phyloP scores from a whole-genome alignment of 495 filamentous ascomycete genomes.

The Xylaria venustula region DNA sequence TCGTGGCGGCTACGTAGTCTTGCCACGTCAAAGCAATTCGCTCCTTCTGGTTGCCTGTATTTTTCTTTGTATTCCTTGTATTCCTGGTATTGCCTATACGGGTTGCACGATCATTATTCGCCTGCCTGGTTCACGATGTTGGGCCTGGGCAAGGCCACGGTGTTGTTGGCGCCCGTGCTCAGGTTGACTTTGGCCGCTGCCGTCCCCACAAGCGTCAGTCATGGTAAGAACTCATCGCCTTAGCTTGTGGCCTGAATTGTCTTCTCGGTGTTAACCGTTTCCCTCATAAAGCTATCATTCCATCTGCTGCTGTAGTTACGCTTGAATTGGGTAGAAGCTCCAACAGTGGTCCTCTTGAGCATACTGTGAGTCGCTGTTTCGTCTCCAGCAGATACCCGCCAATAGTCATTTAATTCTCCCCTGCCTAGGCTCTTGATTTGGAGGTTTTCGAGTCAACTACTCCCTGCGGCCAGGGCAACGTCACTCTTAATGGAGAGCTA shows the following conservation, averaged over 20 bases:
- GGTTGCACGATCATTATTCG: slow-evolving; percentile 6
- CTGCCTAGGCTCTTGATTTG: slow-evolving; percentile 31
- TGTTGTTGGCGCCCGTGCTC: slow-evolving; percentile 33
- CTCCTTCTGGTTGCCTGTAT: neutral
- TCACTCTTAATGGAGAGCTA: slow-evolving; percentile 34
- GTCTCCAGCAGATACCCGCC: neutral
- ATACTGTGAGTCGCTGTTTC: slow-evolving; percentile 18
- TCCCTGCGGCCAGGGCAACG: slow-evolving; percentile 37
- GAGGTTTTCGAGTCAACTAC: slow-evolving; percentile 31
- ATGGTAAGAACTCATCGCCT: slow-evolving; percentile 5
- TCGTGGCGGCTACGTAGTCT: slow-evolving; percentile 19
- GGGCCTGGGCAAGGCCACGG: slow-evolving; percentile 25
- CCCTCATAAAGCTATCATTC: neutral
- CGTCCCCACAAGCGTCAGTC: neutral
- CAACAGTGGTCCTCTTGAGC: slow-evolving; percentile 8
- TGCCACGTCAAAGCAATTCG: slow-evolving; percentile 18
- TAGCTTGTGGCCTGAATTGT: neutral
- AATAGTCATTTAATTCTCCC: neutral
- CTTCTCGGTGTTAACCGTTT: neutral
- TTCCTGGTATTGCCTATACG: neutral
- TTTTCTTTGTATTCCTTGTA: neutral
- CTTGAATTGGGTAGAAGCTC: slow-evolving; percentile 13
- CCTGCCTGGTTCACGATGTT: slow-evolving; percentile 30
- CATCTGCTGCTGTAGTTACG: slow-evolving; percentile 20
- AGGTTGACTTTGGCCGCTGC: slow-evolving; percentile 16